Evolutionary conservation across 2,329 filamentous ascomycete species (phyloP).

Genomic region (Cryphonectria carpinicola): DNA sequence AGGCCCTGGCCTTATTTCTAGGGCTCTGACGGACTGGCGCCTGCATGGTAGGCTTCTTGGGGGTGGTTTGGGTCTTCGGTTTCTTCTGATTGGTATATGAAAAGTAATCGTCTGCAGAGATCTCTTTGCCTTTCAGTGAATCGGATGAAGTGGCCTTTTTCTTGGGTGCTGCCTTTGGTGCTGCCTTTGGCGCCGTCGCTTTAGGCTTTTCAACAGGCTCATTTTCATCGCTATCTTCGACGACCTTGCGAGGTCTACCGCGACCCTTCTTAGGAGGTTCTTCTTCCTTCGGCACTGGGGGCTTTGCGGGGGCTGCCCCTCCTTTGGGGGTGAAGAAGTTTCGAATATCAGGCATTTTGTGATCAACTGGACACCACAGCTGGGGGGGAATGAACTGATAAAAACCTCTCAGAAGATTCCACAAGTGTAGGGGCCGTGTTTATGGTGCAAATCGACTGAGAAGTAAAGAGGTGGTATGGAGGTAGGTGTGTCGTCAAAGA

Average conservation of each 20-base stretch:
- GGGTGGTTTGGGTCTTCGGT: conserved; percentile 40
- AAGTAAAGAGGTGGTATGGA: neutral
- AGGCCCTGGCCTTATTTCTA: conserved; percentile 46
- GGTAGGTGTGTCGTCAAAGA: neutral
- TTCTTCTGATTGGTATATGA: conserved; percentile 51
- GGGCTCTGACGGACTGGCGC: conserved; percentile 58
- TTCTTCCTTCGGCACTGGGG: conserved; percentile 34
- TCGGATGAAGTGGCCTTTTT: conserved; percentile 58
- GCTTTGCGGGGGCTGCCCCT: conserved; percentile 47
- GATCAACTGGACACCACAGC: neutral
- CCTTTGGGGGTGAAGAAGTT: conserved; percentile 74
- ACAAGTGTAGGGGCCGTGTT: neutral
- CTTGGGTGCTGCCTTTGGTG: conserved; percentile 49
- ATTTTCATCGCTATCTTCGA: conserved; percentile 64
- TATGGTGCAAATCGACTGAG: neutral
- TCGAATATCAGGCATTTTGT: conserved; percentile 71
- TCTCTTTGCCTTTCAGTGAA: conserved; percentile 53
- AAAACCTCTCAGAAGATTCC: neutral
- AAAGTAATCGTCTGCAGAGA: conserved; percentile 63
- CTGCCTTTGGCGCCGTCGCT: conserved; percentile 56
- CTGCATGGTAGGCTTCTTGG: conserved; percentile 43
- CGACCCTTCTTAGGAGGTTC: conserved; percentile 41
- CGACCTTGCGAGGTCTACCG: conserved; percentile 38
- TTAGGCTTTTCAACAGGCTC: conserved; percentile 47
- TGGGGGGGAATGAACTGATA: neutral